Evolutionary conservation across 2,329 filamentous ascomycete genomes (phyloP).

Genomic region (Venturia nashicola): DNA sequence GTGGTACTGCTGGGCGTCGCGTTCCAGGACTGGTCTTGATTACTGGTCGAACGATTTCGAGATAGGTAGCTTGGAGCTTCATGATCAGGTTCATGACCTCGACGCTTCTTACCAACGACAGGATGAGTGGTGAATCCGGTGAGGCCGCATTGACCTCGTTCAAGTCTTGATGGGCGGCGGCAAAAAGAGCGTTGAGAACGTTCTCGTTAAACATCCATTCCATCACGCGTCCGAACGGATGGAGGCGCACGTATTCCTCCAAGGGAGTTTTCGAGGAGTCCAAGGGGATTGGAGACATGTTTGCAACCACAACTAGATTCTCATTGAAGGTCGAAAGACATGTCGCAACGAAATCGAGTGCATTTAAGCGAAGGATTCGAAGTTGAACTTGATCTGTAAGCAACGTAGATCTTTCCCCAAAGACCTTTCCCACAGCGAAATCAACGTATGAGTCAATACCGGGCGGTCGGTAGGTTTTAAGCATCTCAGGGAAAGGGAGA

Average conservation of each 20-base stretch:
- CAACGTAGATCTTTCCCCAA: constrained; percentile 54
- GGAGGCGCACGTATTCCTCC: constrained; percentile 68
- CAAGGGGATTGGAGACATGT: constrained; percentile 61
- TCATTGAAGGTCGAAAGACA: constrained; percentile 88
- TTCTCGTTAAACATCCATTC: constrained; percentile 97
- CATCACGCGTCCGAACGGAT: constrained; percentile 90
- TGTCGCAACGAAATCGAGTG: constrained; percentile 68
- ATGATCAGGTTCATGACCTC: constrained; percentile 74
- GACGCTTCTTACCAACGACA: constrained; percentile 67
- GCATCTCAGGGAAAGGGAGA: constrained; percentile 74
- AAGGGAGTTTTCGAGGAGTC: constrained; percentile 63
- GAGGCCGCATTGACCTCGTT: constrained; percentile 58
- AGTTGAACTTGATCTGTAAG: constrained; percentile 55
- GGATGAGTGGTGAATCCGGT: constrained; percentile 68
- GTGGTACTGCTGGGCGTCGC: constrained; percentile 51
- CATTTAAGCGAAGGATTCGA: constrained; percentile 63
- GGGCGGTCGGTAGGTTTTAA: constrained; percentile 63
- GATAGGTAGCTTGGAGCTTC: constrained; percentile 80
- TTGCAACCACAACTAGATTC: constrained; percentile 75
- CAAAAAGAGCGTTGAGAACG: constrained; percentile 68
- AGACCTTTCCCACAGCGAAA: constrained; percentile 71
- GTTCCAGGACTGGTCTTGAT: constrained; percentile 54
- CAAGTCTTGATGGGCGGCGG: constrained; percentile 64
- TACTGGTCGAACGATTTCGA: constrained; percentile 73
- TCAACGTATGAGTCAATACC: constrained; percentile 91